Evolutionary conservation across 257 asterid species (phyloP).

Genomic region (Solanum bukasovii): DNA sequence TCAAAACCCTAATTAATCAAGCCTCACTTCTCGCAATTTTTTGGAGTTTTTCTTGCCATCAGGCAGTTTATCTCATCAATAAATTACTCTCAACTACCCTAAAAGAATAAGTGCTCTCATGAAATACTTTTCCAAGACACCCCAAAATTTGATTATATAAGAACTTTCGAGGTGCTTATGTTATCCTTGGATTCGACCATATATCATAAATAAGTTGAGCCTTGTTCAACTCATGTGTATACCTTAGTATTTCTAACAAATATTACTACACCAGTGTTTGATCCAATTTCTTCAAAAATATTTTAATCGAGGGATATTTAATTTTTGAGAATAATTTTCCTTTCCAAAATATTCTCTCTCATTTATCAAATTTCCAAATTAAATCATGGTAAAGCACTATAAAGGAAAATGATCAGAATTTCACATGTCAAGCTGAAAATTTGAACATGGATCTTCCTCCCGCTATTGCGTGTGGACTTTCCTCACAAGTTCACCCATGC

Average conservation of each 20-base stretch:
- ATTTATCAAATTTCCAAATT: background rate
- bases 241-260: background rate
- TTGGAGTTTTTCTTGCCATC: background rate
- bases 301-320: background rate
- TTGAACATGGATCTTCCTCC: background rate
- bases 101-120: background rate
- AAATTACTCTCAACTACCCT: background rate
- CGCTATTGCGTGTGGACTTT: background rate
- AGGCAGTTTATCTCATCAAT: background rate
- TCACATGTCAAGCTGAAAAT: background rate
- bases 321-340: background rate
- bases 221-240: background rate
- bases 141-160: background rate
- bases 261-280: background rate
- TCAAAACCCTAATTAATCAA: background rate
- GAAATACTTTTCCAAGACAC: background rate
- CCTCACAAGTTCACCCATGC: background rate
- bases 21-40: too few relatives aligned
- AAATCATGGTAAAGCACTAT: background rate
- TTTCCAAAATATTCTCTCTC: background rate
- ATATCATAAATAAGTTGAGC: background rate
- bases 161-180: background rate
- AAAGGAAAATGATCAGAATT: background rate
- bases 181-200: background rate
- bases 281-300: background rate